phyloP scores from a whole-genome alignment of 495 filamentous ascomycete species.

The Penicillium herquei region DNA sequence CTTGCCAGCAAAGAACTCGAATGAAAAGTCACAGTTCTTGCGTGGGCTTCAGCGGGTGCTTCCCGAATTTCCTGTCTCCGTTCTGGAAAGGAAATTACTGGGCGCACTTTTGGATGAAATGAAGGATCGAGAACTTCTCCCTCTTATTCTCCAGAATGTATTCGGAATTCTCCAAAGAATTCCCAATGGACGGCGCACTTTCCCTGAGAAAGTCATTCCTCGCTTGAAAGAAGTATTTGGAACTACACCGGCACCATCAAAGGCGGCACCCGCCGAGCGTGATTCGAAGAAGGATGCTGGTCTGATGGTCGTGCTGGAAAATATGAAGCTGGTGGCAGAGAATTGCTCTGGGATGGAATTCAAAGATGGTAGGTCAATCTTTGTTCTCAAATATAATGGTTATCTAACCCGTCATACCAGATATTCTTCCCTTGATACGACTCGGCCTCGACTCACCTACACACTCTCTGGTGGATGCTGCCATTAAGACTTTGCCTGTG shows the following conservation, averaged over 20 bases:
- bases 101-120: conserved; percentile 85
- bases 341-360: conserved; percentile 90
- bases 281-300: conserved; percentile 86
- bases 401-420: conserved; percentile 37
- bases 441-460: conserved; percentile 83
- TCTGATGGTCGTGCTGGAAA: conserved; percentile 83
- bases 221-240: conserved; percentile 79
- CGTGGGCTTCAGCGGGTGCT: conserved; percentile 82
- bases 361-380: conserved; percentile 69
- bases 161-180: conserved; percentile 80
- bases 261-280: conserved; percentile 56
- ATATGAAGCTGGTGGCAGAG: conserved; percentile 67
- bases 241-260: conserved; percentile 38
- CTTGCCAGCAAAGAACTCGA: conserved; percentile 84
- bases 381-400: not conserved
- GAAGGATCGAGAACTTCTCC: conserved; percentile 83
- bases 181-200: conserved; percentile 70
- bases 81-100: conserved; percentile 91
- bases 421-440: conserved; percentile 81
- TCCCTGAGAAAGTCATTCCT: conserved; percentile 83
- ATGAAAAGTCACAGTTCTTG: conserved; percentile 90
- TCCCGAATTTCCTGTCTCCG: conserved; percentile 84
- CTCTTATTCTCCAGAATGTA: conserved; percentile 81
- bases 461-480: conserved; percentile 81
- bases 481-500: conserved; percentile 68